Conservation (phyloP, 768 basidiomycete species). For the Cyathus striatus region DNA sequence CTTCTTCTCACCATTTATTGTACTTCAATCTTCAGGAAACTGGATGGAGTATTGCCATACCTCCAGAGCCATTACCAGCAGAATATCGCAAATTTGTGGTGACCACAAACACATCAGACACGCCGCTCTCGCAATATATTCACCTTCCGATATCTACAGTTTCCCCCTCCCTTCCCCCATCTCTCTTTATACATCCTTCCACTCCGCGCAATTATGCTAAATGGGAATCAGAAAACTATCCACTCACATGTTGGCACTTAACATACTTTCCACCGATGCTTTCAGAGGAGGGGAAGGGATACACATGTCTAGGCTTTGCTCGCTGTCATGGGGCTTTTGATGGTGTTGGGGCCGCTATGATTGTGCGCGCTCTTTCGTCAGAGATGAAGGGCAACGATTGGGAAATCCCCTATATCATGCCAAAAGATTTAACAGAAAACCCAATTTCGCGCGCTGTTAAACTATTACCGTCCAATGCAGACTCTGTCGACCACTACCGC, state of each 20-base stretch:
- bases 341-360: constrained; percentile 28
- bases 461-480: constrained; percentile 5
- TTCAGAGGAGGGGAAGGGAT: constrained; percentile 16
- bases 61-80: constrained; percentile 24
- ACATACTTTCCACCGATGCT: constrained; percentile 29
- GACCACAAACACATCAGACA: constrained; percentile 24
- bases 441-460: constrained; percentile 25
- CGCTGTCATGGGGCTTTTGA: constrained; percentile 38
- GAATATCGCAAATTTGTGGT: constrained; percentile 30
- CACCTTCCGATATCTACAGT: constrained; percentile 23
- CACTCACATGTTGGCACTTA: constrained; percentile 40
- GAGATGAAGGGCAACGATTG: constrained; percentile 33
- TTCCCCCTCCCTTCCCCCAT: constrained; percentile 28
- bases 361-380: constrained; percentile 31
- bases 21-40: constrained; percentile 15
- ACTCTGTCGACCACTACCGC: constrained; percentile 8
- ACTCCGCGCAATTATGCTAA: constrained; percentile 29
- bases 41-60: constrained; percentile 30
- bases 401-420: constrained; percentile 26
- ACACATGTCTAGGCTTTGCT: constrained; percentile 37
- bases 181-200: constrained; percentile 30
- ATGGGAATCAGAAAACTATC: constrained; percentile 28
- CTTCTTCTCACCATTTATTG: not conserved
- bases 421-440: constrained; percentile 25
- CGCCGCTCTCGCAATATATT: constrained; percentile 30